phyloP scores from a whole-genome alignment of 2,329 filamentous ascomycete genomes.

The Calonectria naviculata region DNA sequence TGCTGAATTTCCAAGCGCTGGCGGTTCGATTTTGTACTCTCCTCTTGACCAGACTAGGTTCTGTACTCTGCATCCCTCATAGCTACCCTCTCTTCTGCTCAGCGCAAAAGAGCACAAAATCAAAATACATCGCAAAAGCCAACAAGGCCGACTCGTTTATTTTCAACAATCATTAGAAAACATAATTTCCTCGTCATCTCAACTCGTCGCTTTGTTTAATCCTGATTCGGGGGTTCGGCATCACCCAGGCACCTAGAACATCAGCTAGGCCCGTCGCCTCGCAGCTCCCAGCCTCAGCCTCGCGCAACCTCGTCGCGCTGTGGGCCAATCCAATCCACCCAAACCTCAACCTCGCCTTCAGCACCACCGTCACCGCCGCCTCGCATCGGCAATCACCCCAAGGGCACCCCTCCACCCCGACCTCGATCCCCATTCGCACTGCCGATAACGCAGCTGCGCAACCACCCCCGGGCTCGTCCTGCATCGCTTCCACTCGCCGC shows the following conservation, averaged over 20 bases:
- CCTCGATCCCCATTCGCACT: neutral
- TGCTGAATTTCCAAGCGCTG: too few species aligned
- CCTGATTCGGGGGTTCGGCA: neutral
- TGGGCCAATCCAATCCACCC: conserved; percentile 12
- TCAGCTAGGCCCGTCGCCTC: neutral
- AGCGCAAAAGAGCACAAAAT: neutral
- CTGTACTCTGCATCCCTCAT: too few species aligned
- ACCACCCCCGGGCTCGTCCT: neutral
- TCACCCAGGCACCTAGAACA: neutral
- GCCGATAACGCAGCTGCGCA: neutral
- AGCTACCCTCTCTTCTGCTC: too few species aligned
- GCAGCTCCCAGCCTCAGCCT: conserved; percentile 8
- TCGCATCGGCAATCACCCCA: neutral
- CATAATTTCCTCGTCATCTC: neutral
- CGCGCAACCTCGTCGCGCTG: conserved; percentile 11
- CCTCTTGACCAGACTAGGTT: too few species aligned
- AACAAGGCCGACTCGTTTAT: too few species aligned
- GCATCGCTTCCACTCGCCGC: neutral
- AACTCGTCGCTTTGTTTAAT: too few species aligned
- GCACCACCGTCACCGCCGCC: neutral
- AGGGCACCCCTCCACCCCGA: neutral
- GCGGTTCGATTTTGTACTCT: too few species aligned
- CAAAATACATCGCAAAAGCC: too few species aligned
- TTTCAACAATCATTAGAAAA: too few species aligned
- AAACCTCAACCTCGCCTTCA: conserved; percentile 1